A percentile compares a stretch with the other conserved stretches of the same genome.
Conservation (phyloP, 164 flowering plant genomes). For the Protea cynaroides region DNA sequence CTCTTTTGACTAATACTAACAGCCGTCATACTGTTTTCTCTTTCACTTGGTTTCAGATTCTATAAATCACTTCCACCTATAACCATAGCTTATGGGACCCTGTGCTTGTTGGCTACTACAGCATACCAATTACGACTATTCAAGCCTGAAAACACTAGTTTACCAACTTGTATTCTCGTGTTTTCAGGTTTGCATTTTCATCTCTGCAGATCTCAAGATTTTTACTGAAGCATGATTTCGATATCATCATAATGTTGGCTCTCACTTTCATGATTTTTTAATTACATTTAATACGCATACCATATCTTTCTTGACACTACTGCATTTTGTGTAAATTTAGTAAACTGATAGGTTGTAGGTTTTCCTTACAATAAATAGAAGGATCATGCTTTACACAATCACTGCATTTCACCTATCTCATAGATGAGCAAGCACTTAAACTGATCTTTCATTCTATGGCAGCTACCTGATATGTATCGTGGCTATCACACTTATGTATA, state of each 20-base stretch:
- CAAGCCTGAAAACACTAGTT: conserved; percentile 13
- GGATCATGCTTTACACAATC: too few relatives aligned
- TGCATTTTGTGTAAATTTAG: too few relatives aligned
- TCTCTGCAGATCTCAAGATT: neutral
- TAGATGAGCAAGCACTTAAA: too few relatives aligned
- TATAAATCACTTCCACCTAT: conserved; percentile 87
- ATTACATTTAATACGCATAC: too few relatives aligned
- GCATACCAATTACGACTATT: conserved; percentile 45
- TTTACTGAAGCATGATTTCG: neutral
- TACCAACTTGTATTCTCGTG: conserved; percentile 31
- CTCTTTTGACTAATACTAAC: neutral
- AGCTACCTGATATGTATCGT: too few relatives aligned
- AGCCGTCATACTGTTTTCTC: neutral
- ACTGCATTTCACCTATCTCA: too few relatives aligned
- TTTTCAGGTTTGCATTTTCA: conserved; percentile 48
- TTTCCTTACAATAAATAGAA: too few relatives aligned
- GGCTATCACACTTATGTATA: too few relatives aligned
- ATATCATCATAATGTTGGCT: neutral
- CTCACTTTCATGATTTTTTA: neutral
- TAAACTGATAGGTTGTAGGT: too few relatives aligned
- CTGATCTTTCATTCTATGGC: too few relatives aligned
- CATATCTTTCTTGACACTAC: too few relatives aligned
- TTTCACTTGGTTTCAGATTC: conserved; percentile 37
- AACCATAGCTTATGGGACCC: conserved; percentile 79
- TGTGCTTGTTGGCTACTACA: conserved; percentile 52